These are phyloP conservation scores for Cladosporium phlei DNA, from an alignment of 2,329 filamentous ascomycete species.

Conservation along the genomic window DNA sequence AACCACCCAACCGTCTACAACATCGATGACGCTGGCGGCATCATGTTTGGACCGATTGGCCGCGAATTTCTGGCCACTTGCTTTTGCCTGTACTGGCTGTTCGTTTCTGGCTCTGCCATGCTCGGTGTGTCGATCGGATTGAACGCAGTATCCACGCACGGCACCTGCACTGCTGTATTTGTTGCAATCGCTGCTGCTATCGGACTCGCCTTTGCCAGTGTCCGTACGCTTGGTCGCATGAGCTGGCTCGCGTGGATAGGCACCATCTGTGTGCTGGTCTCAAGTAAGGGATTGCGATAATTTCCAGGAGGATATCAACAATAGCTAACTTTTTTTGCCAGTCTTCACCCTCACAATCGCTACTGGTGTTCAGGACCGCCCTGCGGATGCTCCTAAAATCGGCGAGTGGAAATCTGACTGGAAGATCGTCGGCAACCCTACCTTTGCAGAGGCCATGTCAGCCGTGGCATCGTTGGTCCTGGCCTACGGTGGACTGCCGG, in stretches of 20 bases:
- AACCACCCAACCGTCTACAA: conserved; percentile 52
- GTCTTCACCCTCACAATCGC: conserved; percentile 32
- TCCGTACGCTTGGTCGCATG: conserved; percentile 33
- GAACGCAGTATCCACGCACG: conserved; percentile 25
- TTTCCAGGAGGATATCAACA: not conserved
- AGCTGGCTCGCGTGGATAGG: conserved; percentile 36
- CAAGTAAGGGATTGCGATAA: conserved; percentile 9
- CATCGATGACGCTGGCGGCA: conserved; percentile 53
- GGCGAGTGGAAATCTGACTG: conserved; percentile 29
- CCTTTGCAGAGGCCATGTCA: conserved; percentile 14
- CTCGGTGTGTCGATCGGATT: conserved; percentile 7
- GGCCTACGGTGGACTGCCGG: conserved; percentile 36
- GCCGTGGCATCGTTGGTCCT: conserved; percentile 31
- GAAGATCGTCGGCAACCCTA: conserved; percentile 20
- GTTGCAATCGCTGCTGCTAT: conserved; percentile 40
- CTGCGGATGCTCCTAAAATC: conserved; percentile 29
- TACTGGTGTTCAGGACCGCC: conserved; percentile 33
- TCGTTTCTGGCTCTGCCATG: conserved; percentile 12
- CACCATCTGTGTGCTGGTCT: conserved; percentile 22
- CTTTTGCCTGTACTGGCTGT: conserved; percentile 10
- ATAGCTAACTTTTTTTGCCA: not conserved
- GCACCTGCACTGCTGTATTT: conserved; percentile 38
- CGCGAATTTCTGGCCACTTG: conserved; percentile 43
- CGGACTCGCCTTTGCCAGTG: conserved; percentile 33
- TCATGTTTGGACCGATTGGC: conserved; percentile 49